Percentiles rank a stretch among this genome's conserved stretches.
phyloP scores from a whole-genome alignment of 345 rosid genomes.

The Adansonia digitata region DNA sequence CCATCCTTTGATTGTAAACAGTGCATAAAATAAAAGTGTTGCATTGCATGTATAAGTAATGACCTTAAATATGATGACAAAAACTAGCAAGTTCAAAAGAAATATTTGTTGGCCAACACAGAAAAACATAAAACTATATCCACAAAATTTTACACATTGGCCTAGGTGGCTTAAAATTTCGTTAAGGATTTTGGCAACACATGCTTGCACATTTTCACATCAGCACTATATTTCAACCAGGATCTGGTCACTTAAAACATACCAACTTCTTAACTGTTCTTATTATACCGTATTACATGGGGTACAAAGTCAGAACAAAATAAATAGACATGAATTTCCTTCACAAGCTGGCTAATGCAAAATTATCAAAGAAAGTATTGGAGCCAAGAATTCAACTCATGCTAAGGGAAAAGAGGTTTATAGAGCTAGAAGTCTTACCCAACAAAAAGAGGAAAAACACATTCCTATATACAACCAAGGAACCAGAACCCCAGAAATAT shows the following conservation, averaged over 20 bases:
- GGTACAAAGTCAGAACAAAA: neutral
- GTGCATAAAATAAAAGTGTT: neutral
- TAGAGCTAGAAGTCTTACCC: slow-evolving; percentile 53
- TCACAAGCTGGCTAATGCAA: neutral
- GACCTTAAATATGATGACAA: neutral
- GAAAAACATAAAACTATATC: neutral
- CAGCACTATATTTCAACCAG: neutral
- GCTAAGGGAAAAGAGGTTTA: slow-evolving; percentile 11
- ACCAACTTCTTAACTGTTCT: neutral
- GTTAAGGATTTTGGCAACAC: neutral
- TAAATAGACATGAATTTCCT: neutral
- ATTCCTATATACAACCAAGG: slow-evolving; percentile 98
- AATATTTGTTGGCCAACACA: neutral
- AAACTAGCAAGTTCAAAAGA: neutral
- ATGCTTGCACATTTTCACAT: neutral
- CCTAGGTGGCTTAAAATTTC: neutral
- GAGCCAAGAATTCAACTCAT: slow-evolving; percentile 2
- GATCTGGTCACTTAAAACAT: neutral
- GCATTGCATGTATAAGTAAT: neutral
- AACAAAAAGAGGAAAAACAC: slow-evolving; percentile 99
- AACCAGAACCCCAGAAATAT: slow-evolving; percentile 94
- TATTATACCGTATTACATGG: neutral
- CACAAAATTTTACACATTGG: neutral
- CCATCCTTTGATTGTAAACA: slow-evolving; percentile 1
- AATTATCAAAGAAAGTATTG: slow-evolving; percentile 8